A percentile compares a stretch with the other conserved stretches of the same genome.
Evolutionary conservation across 148 eudicot genomes (phyloP).

Genomic region (Rhododendron ovatum): DNA sequence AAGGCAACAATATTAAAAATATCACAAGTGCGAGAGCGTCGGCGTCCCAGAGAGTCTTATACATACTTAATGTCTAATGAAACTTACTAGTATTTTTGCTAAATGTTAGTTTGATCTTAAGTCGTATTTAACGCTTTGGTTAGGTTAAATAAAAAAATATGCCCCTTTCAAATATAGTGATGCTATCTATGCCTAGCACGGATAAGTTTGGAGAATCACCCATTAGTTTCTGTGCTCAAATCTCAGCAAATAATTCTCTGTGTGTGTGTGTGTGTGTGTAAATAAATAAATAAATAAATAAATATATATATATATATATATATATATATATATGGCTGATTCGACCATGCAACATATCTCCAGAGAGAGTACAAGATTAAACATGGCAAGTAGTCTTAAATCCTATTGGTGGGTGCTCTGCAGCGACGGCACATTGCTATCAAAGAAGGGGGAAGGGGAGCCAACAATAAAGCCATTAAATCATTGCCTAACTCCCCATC

Average conservation of each 20-base stretch:
- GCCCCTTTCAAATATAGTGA: too few species aligned
- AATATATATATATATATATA: too few species aligned
- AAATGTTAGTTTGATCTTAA: too few species aligned
- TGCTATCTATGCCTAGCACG: background rate
- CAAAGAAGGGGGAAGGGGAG: background rate
- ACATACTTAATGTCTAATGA: too few species aligned
- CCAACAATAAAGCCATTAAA: background rate
- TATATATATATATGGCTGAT: background rate
- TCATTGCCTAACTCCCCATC: background rate
- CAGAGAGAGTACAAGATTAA: background rate
- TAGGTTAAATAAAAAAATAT: too few species aligned
- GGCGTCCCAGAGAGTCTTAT: background rate
- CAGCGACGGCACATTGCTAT: background rate
- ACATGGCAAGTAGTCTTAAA: background rate
- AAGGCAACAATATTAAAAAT: background rate
- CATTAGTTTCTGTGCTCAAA: background rate
- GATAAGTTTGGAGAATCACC: background rate
- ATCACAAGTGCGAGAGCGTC: background rate
- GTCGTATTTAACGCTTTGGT: too few species aligned
- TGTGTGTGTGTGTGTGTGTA: accelerated
- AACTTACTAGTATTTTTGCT: too few species aligned
- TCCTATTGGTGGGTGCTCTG: background rate
- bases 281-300: too few species aligned
- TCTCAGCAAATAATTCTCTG: too few species aligned
- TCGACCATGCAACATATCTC: background rate